phyloP scores from a whole-genome alignment of 495 filamentous ascomycete species.

The Aspergillus biplanus region DNA sequence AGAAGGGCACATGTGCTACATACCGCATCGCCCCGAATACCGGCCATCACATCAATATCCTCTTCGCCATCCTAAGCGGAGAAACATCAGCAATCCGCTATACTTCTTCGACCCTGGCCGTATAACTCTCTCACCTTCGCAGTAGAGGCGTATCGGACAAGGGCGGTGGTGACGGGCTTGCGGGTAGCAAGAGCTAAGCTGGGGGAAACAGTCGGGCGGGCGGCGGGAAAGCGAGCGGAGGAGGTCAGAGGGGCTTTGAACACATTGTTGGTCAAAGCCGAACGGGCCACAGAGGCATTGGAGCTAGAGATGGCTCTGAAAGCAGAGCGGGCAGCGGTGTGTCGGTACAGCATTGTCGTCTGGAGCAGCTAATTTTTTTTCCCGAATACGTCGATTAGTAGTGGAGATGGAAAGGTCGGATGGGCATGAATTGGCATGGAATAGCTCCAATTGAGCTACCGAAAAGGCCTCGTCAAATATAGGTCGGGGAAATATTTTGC shows the following conservation, averaged over 20 bases:
- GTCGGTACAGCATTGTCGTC: slow-evolving; percentile 53
- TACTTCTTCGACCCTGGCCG: background rate
- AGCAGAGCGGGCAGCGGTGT: slow-evolving; percentile 49
- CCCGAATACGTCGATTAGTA: slow-evolving; percentile 39
- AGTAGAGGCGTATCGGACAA: slow-evolving; percentile 51
- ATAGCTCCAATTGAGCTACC: slow-evolving; percentile 43
- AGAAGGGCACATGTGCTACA: slow-evolving; percentile 31
- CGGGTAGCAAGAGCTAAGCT: slow-evolving; percentile 49
- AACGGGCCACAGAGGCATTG: slow-evolving; percentile 52
- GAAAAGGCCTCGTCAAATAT: slow-evolving; percentile 19
- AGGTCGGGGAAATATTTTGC: slow-evolving; percentile 43
- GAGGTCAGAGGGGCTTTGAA: slow-evolving; percentile 54
- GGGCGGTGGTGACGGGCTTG: slow-evolving; percentile 56
- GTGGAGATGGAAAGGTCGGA: slow-evolving; percentile 40
- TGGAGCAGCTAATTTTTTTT: slow-evolving; percentile 42
- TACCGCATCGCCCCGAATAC: slow-evolving; percentile 76
- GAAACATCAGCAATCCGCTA: slow-evolving; percentile 34
- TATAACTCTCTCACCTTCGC: slow-evolving; percentile 35
- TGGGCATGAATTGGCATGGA: slow-evolving; percentile 24
- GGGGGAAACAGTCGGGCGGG: slow-evolving; percentile 38
- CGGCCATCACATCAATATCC: slow-evolving; percentile 67
- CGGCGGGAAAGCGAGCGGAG: slow-evolving; percentile 39
- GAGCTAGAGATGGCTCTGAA: slow-evolving; percentile 52
- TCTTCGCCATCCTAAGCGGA: slow-evolving; percentile 32
- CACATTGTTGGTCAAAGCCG: slow-evolving; percentile 42